Evolutionary conservation across 2,329 filamentous ascomycete species (phyloP).

Genomic region (Fusarium nematophilum): DNA sequence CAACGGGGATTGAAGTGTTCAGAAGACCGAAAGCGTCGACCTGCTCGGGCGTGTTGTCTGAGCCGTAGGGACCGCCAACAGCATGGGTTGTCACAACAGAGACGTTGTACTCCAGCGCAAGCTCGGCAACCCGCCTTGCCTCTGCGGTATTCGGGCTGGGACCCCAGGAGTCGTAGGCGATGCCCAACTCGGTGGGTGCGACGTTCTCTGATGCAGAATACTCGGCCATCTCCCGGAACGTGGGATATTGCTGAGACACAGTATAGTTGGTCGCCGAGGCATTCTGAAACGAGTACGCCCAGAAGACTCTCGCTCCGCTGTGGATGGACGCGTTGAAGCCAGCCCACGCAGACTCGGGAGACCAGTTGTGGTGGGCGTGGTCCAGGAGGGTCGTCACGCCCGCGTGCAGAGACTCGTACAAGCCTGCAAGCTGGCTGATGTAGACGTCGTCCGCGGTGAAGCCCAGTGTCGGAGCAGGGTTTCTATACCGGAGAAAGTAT

Average conservation of each 20-base stretch:
- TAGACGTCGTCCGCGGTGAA: constrained; percentile 60
- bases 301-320: constrained; percentile 61
- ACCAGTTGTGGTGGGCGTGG: constrained; percentile 63
- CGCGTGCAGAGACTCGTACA: constrained; percentile 63
- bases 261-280: constrained; percentile 44
- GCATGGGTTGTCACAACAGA: constrained; percentile 60
- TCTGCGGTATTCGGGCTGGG: constrained; percentile 42
- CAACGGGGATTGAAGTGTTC: constrained; percentile 58
- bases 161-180: constrained; percentile 56
- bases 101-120: constrained; percentile 53
- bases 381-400: constrained; percentile 65
- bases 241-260: constrained; percentile 51
- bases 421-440: constrained; percentile 57
- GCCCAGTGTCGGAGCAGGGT: constrained; percentile 44
- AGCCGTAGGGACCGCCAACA: constrained; percentile 53
- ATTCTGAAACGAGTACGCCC: constrained; percentile 56
- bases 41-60: constrained; percentile 53
- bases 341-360: constrained; percentile 54
- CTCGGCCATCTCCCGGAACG: constrained; percentile 52
- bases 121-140: constrained; percentile 46
- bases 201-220: no score
- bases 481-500: constrained; percentile 58
- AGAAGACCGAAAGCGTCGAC: constrained; percentile 53
- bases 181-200: constrained; percentile 50
- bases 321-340: constrained; percentile 60